Conservation (phyloP, 2,329 filamentous ascomycete species). For the Epichloe sibirici region DNA sequence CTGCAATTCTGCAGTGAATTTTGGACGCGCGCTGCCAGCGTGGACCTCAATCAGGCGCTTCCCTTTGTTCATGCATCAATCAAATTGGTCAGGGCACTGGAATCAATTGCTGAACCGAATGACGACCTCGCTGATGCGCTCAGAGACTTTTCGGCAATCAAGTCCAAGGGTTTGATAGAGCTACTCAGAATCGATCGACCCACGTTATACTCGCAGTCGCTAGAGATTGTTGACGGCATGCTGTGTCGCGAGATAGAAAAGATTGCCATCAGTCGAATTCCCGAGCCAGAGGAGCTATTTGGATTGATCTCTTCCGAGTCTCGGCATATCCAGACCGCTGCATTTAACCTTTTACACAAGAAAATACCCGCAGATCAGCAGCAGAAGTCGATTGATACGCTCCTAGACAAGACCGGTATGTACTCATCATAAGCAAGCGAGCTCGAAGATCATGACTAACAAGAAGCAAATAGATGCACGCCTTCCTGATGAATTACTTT, state of each 20-base stretch:
- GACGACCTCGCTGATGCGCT: constrained; percentile 76
- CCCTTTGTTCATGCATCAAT: constrained; percentile 61
- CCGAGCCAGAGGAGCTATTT: constrained; percentile 58
- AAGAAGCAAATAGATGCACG: constrained; percentile 36
- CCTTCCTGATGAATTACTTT: constrained; percentile 75
- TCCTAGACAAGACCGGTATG: constrained; percentile 54
- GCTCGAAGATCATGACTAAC: neutral
- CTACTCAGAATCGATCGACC: constrained; percentile 45
- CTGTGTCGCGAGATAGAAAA: constrained; percentile 57
- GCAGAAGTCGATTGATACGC: constrained; percentile 64
- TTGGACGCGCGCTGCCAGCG: constrained; percentile 38
- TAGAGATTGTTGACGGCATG: constrained; percentile 63
- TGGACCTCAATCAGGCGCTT: constrained; percentile 34
- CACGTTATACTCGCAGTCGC: constrained; percentile 42
- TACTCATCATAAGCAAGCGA: neutral
- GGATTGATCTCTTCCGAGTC: constrained; percentile 65
- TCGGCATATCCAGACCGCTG: constrained; percentile 62
- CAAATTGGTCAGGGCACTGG: constrained; percentile 53
- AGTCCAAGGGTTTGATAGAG: constrained; percentile 46
- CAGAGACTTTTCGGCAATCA: constrained; percentile 41
- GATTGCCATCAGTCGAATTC: constrained; percentile 48
- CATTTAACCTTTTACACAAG: constrained; percentile 67
- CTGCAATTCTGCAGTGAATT: constrained; percentile 45
- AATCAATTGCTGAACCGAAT: constrained; percentile 58
- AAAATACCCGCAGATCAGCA: constrained; percentile 71